A percentile compares a stretch with the other conserved stretches of the same genome.
These are phyloP conservation scores for Neospora caninum DNA, from an alignment of 169 alveolate species.

Conservation along the genomic window DNA sequence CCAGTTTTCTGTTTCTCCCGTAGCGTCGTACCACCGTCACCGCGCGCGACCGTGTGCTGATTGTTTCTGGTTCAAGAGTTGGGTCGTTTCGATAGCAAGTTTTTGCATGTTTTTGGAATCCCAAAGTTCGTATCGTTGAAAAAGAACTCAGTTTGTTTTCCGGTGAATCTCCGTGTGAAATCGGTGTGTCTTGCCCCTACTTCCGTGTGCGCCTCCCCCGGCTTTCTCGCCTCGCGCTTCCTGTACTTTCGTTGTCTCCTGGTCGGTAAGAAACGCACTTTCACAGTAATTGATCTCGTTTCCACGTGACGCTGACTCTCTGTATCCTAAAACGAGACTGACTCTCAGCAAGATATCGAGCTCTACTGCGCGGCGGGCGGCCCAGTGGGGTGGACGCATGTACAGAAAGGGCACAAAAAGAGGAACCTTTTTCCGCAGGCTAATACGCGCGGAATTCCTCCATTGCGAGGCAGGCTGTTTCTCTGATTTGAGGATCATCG, in stretches of 20 bases:
- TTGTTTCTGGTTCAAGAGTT: too few relatives aligned
- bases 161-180: not conserved
- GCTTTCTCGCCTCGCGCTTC: not conserved
- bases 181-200: not conserved
- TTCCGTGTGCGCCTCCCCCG: not conserved
- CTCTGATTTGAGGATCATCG: not conserved
- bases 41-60: too few relatives aligned
- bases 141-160: too few relatives aligned
- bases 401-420: not conserved
- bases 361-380: not conserved
- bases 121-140: not conserved
- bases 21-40: too few relatives aligned
- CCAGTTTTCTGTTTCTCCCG: not conserved
- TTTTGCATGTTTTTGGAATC: not conserved
- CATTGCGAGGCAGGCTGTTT: not conserved
- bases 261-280: not conserved
- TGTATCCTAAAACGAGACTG: too few relatives aligned
- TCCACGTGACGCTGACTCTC: not conserved
- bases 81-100: not conserved
- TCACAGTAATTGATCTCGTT: not conserved
- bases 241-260: not conserved
- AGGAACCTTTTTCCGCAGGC: not conserved
- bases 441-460: not conserved
- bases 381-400: not conserved
- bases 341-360: not conserved